phyloP scores from a whole-genome alignment of 208 protist genomes.

The Trypanosoma theileri region DNA sequence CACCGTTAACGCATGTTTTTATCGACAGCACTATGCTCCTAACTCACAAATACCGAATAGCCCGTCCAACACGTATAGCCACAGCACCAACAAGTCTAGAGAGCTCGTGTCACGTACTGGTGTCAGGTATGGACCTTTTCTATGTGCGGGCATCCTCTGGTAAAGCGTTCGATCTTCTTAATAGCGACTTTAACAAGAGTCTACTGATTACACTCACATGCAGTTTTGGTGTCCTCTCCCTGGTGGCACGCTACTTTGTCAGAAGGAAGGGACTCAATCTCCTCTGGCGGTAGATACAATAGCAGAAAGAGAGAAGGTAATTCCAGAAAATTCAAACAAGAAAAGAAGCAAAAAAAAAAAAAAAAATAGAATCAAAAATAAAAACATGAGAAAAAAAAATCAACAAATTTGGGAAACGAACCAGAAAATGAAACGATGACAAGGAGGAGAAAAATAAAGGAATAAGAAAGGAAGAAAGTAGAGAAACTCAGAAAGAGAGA shows the following conservation, averaged over 20 bases:
- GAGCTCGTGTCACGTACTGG: slow-evolving; percentile 84
- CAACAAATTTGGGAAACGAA: not conserved
- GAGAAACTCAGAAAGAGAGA: too few relatives aligned
- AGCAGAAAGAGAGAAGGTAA: not conserved
- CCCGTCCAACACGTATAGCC: slow-evolving; percentile 48
- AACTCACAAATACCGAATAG: slow-evolving; percentile 73
- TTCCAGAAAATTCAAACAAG: not conserved
- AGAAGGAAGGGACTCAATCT: slow-evolving; percentile 63
- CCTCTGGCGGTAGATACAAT: slow-evolving; percentile 59
- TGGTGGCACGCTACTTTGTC: slow-evolving; percentile 74
- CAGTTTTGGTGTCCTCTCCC: slow-evolving; percentile 55
- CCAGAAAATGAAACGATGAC: not conserved
- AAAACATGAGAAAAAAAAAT: not conserved
- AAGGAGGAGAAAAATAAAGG: slow-evolving; percentile 7
- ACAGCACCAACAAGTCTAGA: slow-evolving; percentile 81
- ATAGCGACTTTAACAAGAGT: slow-evolving; percentile 91
- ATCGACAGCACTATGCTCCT: slow-evolving; percentile 55
- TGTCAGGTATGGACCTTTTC: slow-evolving; percentile 86
- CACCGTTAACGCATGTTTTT: slow-evolving; percentile 70
- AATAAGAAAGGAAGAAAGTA: too few relatives aligned
- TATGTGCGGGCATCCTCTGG: slow-evolving; percentile 85
- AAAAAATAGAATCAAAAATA: not conserved
- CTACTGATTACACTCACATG: slow-evolving; percentile 70
- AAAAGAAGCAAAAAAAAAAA: slow-evolving; percentile 20
- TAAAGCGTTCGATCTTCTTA: slow-evolving; percentile 91